Evolutionary conservation across 768 basidiomycete species (phyloP).

Genomic region (Piloderma croceum): DNA sequence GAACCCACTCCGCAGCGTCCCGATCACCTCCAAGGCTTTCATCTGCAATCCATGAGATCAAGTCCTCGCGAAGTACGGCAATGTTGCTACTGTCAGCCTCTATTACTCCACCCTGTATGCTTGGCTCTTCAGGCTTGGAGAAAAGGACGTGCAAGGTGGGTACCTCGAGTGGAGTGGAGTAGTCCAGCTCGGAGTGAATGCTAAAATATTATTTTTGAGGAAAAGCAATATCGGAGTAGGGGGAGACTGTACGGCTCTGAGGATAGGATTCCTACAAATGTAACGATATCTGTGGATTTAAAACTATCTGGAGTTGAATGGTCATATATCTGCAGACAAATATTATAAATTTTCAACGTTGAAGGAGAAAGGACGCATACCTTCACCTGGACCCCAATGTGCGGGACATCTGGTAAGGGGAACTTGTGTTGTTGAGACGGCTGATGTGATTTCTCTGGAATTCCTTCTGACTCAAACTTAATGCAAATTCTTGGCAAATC

Average conservation of each 20-base stretch:
- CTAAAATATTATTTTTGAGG: slow-evolving; percentile 20
- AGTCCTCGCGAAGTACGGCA: slow-evolving; percentile 38
- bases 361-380: slow-evolving; percentile 27
- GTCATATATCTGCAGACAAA: slow-evolving; percentile 51
- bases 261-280: slow-evolving; percentile 70
- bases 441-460: not conserved
- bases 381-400: slow-evolving; percentile 73
- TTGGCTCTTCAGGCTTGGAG: slow-evolving; percentile 33
- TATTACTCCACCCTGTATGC: slow-evolving; percentile 36
- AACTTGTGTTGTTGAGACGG: slow-evolving; percentile 53
- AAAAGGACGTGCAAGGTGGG: slow-evolving; percentile 72
- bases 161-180: slow-evolving; percentile 33
- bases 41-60: slow-evolving; percentile 69
- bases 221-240: not conserved
- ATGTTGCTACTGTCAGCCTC: slow-evolving; percentile 10
- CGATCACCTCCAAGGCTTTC: slow-evolving; percentile 65
- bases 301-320: slow-evolving; percentile 35
- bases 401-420: slow-evolving; percentile 46
- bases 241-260: slow-evolving; percentile 45
- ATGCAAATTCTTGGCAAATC: not conserved
- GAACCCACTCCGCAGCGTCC: slow-evolving; percentile 69
- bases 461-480: not conserved
- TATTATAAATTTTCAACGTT: slow-evolving; percentile 1
- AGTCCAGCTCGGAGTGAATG: slow-evolving; percentile 34
- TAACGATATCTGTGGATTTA: slow-evolving; percentile 57